A percentile compares a stretch with the other conserved stretches of the same genome.
phyloP scores from a whole-genome alignment of 2,329 filamentous ascomycete genomes.

The Leptographium lundbergii region DNA sequence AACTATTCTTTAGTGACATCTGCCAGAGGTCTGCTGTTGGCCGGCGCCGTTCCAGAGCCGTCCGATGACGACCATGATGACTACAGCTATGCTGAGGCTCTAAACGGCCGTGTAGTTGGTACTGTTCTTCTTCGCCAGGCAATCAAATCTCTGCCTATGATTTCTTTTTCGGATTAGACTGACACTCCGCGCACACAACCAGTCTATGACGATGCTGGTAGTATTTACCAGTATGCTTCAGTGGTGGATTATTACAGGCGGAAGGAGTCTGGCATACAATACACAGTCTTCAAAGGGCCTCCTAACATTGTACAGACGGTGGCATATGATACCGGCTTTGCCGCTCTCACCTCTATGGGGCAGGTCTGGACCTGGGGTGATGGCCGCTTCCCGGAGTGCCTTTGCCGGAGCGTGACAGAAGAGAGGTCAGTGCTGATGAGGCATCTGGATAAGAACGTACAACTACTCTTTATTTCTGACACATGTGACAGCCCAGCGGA shows the following conservation, averaged over 20 bases:
- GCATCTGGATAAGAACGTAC: no score
- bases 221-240: constrained; percentile 18
- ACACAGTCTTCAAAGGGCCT: constrained; percentile 14
- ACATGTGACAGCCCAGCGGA: constrained; percentile 27
- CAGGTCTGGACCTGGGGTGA: constrained; percentile 44
- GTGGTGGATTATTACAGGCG: background rate
- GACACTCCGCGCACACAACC: constrained; percentile 1
- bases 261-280: background rate
- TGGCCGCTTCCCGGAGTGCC: constrained; percentile 39
- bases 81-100: constrained; percentile 14
- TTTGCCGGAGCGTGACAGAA: constrained; percentile 35
- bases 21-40: background rate
- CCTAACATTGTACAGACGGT: constrained; percentile 26
- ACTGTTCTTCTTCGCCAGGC: background rate
- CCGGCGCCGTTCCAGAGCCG: background rate
- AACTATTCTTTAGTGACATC: constrained; percentile 7
- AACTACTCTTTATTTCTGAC: background rate
- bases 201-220: constrained; percentile 15
- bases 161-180: constrained; percentile 1
- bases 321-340: constrained; percentile 37
- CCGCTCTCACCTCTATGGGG: constrained; percentile 29
- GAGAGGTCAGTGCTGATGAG: constrained; percentile 19
- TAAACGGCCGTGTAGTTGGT: constrained; percentile 20
- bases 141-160: background rate
- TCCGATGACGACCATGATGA: background rate